Conservation (phyloP, 2,329 filamentous ascomycete species). For the Botrytis cinerea region DNA sequence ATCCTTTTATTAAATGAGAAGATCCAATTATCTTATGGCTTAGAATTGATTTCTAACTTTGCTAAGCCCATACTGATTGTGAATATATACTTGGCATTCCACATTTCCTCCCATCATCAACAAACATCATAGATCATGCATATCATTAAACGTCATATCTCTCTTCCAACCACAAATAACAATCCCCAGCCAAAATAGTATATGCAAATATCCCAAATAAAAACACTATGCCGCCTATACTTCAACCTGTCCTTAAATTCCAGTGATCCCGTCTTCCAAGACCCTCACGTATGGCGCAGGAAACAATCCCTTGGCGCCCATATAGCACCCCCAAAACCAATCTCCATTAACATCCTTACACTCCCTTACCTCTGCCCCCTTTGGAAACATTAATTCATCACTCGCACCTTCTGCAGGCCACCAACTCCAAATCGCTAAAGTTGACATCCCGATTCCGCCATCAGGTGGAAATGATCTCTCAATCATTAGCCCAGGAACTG, state of each 20-base stretch:
- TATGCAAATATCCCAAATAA: background rate
- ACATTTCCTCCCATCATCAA: background rate
- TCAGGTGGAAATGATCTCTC: slow-evolving; percentile 65
- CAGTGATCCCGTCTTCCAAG: slow-evolving; percentile 36
- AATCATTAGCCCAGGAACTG: slow-evolving; percentile 29
- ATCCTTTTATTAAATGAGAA: background rate
- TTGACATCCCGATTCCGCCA: slow-evolving; percentile 67
- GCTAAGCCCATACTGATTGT: background rate
- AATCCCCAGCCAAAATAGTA: background rate
- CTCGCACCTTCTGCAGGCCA: slow-evolving; percentile 64
- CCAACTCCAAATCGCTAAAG: slow-evolving; percentile 73
- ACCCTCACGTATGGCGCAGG: slow-evolving; percentile 73
- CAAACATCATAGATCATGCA: background rate
- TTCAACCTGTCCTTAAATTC: background rate
- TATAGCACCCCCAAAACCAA: slow-evolving; percentile 87
- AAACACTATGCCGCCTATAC: background rate
- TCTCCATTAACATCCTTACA: slow-evolving; percentile 86
- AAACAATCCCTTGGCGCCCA: slow-evolving; percentile 76
- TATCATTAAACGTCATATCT: background rate
- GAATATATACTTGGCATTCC: slow-evolving; percentile 6
- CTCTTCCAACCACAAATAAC: background rate
- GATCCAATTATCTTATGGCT: background rate
- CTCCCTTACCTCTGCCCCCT: slow-evolving; percentile 79
- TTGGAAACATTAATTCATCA: slow-evolving; percentile 82
- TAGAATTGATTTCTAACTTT: background rate